Evolutionary conservation across 2,329 filamentous ascomycete genomes (phyloP), one percentile per base, ranked within the genome.

Genomic region (Gaeumannomyces tritici): DNA sequence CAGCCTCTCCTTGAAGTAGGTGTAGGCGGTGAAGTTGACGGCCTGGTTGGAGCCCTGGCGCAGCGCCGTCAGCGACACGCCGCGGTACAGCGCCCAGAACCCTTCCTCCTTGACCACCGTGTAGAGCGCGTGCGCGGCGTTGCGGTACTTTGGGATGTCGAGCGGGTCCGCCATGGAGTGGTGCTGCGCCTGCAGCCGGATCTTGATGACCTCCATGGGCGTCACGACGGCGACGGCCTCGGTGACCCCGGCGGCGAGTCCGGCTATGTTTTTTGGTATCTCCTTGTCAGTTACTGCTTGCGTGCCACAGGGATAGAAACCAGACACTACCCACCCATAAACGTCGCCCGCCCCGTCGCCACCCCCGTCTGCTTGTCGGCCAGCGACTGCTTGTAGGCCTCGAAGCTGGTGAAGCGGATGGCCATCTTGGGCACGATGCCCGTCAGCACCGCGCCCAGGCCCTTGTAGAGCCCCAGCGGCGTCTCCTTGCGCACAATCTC

Each of bases 341-440:
- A 84, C 56, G 91, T 97, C 28, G 83, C 84, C 67, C 83, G 82
- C 59, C 89, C 89, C 33, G 84, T 86, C 59, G 96, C 83, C 33
- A 74, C 71, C 56, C 91, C 90, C 3, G 86, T 86, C 63, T 85
- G 72, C 67, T 84, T 77, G 74, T 91, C 82, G 56, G 90, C 87
- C 28, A 97, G 81, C 65, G 89, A 65, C 73, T 91, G 87, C 84
- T 98, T 98, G 78, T 98, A 99, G 73, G 85, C 86, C 76, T 98
- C 95, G 76, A 98, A 99, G 62, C 91, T 96, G 59, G 93, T 96
- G 79, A 99, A 99, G 54, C 95, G 90, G 74, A 98, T 99, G 65
- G 95, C 95, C 95, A 99, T 99, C 79, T 99, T 99, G 62, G 95
- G 95, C 27, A 99, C 86, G 74, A 99, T 99, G 68, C 95, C 95